These are phyloP conservation scores for Lavandula angustifolia DNA, from an alignment of 257 asterid genomes.

Conservation along the genomic window DNA sequence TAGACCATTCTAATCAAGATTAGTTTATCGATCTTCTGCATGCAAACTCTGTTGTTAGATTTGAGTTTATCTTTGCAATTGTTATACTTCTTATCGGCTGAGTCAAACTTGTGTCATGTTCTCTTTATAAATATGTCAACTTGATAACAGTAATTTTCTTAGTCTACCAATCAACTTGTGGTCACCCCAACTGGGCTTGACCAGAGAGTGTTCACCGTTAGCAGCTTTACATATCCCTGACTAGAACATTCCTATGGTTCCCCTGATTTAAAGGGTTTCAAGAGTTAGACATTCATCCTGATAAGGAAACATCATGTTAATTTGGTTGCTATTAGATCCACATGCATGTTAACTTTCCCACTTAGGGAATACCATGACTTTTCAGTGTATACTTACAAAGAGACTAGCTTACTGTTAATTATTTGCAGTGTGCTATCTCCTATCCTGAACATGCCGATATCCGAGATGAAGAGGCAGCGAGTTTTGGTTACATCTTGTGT, in stretches of 20 bases:
- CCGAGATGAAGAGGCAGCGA: slow-evolving; percentile 92
- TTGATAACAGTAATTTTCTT: slow-evolving; percentile 10
- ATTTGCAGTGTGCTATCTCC: slow-evolving; percentile 91
- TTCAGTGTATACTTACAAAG: slow-evolving; percentile 24
- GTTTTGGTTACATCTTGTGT: slow-evolving; percentile 95
- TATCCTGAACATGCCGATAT: slow-evolving; percentile 81
- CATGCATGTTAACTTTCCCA: slow-evolving; percentile 23
- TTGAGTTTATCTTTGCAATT: neutral
- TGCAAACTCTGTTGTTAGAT: slow-evolving; percentile 14
- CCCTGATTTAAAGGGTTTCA: slow-evolving; percentile 24
- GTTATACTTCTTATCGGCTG: slow-evolving; percentile 4
- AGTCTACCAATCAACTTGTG: slow-evolving; percentile 15
- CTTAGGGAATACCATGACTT: slow-evolving; percentile 29
- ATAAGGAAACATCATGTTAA: slow-evolving; percentile 9
- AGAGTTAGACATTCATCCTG: slow-evolving; percentile 11
- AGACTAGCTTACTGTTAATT: slow-evolving; percentile 37
- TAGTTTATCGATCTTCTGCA: slow-evolving; percentile 26
- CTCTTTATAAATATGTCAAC: slow-evolving; percentile 14
- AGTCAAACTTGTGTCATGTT: slow-evolving; percentile 21
- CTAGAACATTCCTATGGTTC: slow-evolving; percentile 2
- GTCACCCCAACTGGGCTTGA: slow-evolving; percentile 12
- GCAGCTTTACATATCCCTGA: slow-evolving; percentile 4
- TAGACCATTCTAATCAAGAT: slow-evolving; percentile 15
- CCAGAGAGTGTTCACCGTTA: slow-evolving; percentile 19
- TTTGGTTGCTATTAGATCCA: slow-evolving; percentile 27